phyloP scores from a whole-genome alignment of 495 filamentous ascomycete genomes.

The Neurospora sp. region DNA sequence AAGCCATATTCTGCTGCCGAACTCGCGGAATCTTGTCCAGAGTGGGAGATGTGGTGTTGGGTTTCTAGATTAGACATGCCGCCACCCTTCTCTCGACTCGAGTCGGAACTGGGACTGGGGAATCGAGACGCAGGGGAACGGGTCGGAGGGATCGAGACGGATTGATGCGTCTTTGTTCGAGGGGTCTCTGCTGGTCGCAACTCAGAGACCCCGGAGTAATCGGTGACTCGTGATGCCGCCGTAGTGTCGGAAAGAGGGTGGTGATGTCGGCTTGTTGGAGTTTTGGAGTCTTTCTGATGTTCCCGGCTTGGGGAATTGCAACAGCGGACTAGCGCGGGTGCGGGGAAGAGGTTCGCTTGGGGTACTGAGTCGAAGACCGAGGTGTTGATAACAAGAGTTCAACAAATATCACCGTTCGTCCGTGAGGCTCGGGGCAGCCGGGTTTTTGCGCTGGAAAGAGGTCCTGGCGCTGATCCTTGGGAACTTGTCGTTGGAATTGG shows the following conservation, averaged over 20 bases:
- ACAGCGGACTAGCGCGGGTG: neutral
- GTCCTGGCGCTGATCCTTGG: neutral
- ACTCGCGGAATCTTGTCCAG: constrained; percentile 23
- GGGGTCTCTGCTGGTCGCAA: constrained; percentile 2
- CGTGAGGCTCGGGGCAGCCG: neutral
- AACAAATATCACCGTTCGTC: neutral
- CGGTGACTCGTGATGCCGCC: neutral
- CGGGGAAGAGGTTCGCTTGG: neutral
- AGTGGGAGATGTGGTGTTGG: constrained; percentile 25
- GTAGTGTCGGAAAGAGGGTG: neutral
- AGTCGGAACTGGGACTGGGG: constrained; percentile 4
- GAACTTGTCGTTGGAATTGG: neutral
- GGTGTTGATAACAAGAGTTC: neutral
- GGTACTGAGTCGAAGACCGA: neutral
- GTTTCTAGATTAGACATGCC: constrained; percentile 36
- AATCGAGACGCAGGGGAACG: constrained; percentile 1
- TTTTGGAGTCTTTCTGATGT: neutral
- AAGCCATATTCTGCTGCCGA: constrained; percentile 34
- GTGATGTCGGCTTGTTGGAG: neutral
- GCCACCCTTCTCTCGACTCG: constrained; percentile 10
- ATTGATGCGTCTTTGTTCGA: neutral
- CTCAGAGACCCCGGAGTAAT: constrained; percentile 6
- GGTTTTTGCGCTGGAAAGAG: neutral
- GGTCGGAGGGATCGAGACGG: constrained; percentile 19
- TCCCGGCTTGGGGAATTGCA: neutral